phyloP scores from a whole-genome alignment of 2,329 filamentous ascomycete genomes.

The Aspergillus chevalieri region DNA sequence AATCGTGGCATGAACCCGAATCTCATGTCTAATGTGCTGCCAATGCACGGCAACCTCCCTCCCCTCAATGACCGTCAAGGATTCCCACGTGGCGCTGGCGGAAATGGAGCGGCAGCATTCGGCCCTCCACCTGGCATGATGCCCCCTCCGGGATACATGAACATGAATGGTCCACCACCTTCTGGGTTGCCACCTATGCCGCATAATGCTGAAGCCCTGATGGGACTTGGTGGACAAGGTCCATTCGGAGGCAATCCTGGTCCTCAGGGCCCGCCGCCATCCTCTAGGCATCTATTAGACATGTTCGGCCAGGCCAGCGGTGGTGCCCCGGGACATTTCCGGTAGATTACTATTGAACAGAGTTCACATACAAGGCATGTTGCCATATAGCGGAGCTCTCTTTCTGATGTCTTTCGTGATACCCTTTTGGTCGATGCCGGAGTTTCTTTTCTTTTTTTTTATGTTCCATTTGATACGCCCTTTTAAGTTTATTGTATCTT shows the following conservation, averaged over 20 bases:
- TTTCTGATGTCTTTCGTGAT: background rate
- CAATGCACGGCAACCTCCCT: slow-evolving; percentile 28
- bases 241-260: slow-evolving; percentile 32
- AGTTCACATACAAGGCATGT: background rate
- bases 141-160: slow-evolving; percentile 42
- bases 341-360: slow-evolving; percentile 14
- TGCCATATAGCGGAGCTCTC: background rate
- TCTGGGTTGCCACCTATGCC: slow-evolving; percentile 36
- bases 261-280: slow-evolving; percentile 33
- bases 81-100: slow-evolving; percentile 31
- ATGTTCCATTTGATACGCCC: background rate
- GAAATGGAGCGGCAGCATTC: slow-evolving; percentile 22
- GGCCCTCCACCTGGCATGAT: slow-evolving; percentile 40
- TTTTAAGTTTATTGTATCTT: slow-evolving; percentile 1
- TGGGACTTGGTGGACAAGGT: slow-evolving; percentile 29
- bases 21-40: slow-evolving; percentile 31
- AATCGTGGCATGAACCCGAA: slow-evolving; percentile 33
- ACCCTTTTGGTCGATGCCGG: slow-evolving; percentile 1
- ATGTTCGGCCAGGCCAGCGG: slow-evolving; percentile 38
- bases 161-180: slow-evolving; percentile 37
- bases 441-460: background rate
- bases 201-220: slow-evolving; percentile 32
- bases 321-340: slow-evolving; percentile 31
- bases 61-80: slow-evolving; percentile 31
- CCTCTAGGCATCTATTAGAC: slow-evolving; percentile 37